A percentile compares a stretch with the other conserved stretches of the same genome.
phyloP scores from a whole-genome alignment of 2,329 filamentous ascomycete species.

The Chaetomium sp. region DNA sequence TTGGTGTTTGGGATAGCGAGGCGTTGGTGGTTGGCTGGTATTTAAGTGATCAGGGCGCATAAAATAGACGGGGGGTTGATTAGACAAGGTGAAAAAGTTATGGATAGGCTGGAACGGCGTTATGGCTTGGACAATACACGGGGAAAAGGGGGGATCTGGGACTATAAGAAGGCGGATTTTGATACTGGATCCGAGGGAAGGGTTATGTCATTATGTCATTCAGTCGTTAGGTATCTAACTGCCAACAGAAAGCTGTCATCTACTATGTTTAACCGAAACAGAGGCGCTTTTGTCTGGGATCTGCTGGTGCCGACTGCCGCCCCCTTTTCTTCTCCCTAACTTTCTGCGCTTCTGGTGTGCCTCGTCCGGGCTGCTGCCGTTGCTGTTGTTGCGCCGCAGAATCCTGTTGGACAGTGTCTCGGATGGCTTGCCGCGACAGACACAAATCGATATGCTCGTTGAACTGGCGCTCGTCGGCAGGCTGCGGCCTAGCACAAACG shows the following conservation, averaged over 20 bases:
- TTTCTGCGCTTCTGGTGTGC: conserved; percentile 45
- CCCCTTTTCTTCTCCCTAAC: conserved; percentile 46
- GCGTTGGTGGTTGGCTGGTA: neutral
- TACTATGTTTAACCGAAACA: conserved; percentile 49
- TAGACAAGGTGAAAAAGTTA: neutral
- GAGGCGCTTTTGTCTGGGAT: conserved; percentile 56
- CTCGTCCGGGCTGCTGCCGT: conserved; percentile 33
- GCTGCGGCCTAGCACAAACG: conserved; percentile 77
- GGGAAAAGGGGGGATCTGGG: neutral
- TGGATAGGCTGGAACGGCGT: neutral
- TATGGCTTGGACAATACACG: neutral
- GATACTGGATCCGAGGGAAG: neutral
- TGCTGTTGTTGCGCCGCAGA: conserved; percentile 33
- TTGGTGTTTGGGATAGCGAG: neutral
- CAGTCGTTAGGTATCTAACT: neutral
- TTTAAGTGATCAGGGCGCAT: neutral
- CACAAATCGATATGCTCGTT: conserved; percentile 94
- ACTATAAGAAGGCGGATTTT: neutral
- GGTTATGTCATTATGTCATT: neutral
- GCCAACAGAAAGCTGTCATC: neutral
- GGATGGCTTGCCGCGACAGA: conserved; percentile 82
- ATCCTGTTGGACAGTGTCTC: conserved; percentile 70
- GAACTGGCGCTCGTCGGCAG: conserved; percentile 73
- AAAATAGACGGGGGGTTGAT: neutral
- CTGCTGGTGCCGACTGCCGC: conserved; percentile 37